Conservation (phyloP, 768 basidiomycete genomes). For the Pleurotus djamor region DNA sequence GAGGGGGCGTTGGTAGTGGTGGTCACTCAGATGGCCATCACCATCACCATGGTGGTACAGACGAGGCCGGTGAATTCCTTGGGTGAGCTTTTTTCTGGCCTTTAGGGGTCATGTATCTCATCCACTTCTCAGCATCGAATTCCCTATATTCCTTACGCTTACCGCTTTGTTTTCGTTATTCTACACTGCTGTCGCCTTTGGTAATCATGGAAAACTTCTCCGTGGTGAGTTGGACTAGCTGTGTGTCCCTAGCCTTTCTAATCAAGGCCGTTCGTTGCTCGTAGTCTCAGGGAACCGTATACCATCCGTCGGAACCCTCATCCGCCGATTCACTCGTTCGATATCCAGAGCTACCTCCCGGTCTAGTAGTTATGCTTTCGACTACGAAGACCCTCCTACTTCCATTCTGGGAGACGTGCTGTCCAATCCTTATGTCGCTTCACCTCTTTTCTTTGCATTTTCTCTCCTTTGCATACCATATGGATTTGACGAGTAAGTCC, state of each 20-base stretch:
- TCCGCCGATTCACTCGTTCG: not conserved
- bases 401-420: conserved; percentile 38
- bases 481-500: conserved; percentile 53
- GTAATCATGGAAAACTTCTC: conserved; percentile 65
- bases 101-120: not conserved
- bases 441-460: conserved; percentile 57
- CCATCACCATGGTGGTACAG: conserved; percentile 61
- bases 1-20: conserved; percentile 20
- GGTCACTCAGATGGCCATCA: conserved; percentile 38
- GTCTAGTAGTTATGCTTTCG: not conserved
- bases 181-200: conserved; percentile 53
- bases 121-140: conserved; percentile 56
- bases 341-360: not conserved
- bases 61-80: conserved; percentile 47
- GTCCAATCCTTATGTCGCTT: conserved; percentile 73
- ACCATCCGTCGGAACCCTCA: conserved; percentile 45
- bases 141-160: conserved; percentile 57
- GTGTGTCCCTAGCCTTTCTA: not conserved
- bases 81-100: conserved; percentile 27
- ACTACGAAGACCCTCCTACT: conserved; percentile 30
- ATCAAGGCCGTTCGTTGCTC: not conserved
- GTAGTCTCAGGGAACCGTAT: conserved; percentile 64
- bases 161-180: conserved; percentile 56
- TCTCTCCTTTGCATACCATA: conserved; percentile 53
- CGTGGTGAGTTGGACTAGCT: conserved; percentile 42